Base-by-base conservation (phyloP, 2,329 filamentous ascomycete genomes). In the Colletotrichum echinochloae region DNA sequence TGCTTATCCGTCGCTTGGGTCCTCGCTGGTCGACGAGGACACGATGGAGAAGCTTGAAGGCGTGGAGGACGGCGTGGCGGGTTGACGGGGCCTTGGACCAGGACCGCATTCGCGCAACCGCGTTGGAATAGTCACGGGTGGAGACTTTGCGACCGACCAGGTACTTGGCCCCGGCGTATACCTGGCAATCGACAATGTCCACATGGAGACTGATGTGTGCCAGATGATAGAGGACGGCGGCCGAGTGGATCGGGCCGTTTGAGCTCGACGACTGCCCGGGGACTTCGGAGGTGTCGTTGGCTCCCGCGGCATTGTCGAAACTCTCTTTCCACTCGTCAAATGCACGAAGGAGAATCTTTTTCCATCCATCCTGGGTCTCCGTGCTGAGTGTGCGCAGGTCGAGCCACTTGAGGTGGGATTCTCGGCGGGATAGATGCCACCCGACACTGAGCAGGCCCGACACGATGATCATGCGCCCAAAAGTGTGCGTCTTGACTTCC, bases 381-480 rank as follows among this genome's bases (percentile, higher is more conserved):
- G 60, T 89, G 84, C 71, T 92, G 79, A 68, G 89, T 81, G 79
- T 87, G 81, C 88, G 87, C 2, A 93, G 88, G 44, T 89, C 93
- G 0, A 97, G 85, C 73, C 93, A 95, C 74, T 90, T 94, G 35
- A 96, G 89, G 79, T 97, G 94, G 5, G 95, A 88, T 78, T 97
- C 94, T 75, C 93, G 88, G 80, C 95, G 93, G 74, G 93, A 94
- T 83, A 97, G 90, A 76, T 97, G 94, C 94, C 94, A 97, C 71
- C 92, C 94, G 6, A 97, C 93, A 74, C 93, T 96, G n/a, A 97
- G 83, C 44, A 98, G 83, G 0, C 95, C 94, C 1, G 93, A 93
- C 91, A 97, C 97, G 75, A 98, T 88, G 73, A 97, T 94, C 75
- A 94, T 96, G 59, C 94, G 90, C 1, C 94, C 94, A 77, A 97